Percentiles rank a stretch among this genome's conserved stretches.
Conservation (phyloP, 2,329 filamentous ascomycete genomes). For the Cladosporium colombiae region DNA sequence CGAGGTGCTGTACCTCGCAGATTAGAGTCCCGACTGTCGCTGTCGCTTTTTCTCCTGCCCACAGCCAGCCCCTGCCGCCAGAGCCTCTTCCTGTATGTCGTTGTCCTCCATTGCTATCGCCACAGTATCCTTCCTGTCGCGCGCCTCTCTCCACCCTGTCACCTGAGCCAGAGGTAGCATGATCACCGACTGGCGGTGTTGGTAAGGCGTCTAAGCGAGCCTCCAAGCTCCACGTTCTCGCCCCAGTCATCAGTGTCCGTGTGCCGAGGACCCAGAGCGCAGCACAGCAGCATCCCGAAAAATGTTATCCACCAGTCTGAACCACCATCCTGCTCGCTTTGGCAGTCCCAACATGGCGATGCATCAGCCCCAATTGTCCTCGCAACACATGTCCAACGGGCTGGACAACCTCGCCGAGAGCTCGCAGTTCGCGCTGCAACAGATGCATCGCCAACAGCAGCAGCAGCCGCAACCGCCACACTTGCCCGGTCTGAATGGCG, state of each 20-base stretch:
- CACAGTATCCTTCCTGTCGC: neutral
- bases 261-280: conserved; percentile 15
- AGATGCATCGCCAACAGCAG: conserved; percentile 59
- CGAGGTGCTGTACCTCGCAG: conserved; percentile 17
- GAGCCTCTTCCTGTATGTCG: conserved; percentile 2
- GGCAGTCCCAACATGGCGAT: conserved; percentile 32
- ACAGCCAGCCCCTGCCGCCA: neutral
- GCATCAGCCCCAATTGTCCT: conserved; percentile 26
- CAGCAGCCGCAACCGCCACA: conserved; percentile 43
- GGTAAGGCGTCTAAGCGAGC: conserved; percentile 21
- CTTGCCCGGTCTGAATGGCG: conserved; percentile 36
- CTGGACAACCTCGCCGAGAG: conserved; percentile 66
- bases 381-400: conserved; percentile 27
- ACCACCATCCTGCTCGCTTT: conserved; percentile 31
- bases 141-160: neutral
- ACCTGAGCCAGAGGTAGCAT: conserved; percentile 11
- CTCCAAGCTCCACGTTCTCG: conserved; percentile 21
- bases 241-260: conserved; percentile 20
- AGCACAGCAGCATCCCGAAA: conserved; percentile 20
- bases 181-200: conserved; percentile 15
- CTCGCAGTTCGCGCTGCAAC: conserved; percentile 73
- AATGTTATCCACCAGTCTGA: conserved; percentile 34
- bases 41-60: neutral
- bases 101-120: neutral
- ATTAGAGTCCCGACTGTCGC: conserved; percentile 5